Evolutionary conservation across 169 alveolate genomes (phyloP).

Genomic region (Neospora caninum): DNA sequence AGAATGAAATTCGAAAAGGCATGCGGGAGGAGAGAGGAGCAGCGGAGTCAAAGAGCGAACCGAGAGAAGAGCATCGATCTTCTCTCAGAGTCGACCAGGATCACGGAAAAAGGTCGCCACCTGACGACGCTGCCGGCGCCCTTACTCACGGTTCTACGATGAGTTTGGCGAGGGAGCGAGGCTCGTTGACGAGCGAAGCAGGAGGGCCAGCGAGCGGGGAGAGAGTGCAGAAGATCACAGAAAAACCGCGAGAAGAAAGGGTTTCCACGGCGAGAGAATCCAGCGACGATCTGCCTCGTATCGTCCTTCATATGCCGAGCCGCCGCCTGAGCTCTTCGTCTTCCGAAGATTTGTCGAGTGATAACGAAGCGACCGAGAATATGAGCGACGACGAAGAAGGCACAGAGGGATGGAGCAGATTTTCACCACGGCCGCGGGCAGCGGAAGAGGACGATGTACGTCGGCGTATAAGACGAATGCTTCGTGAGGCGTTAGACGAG

Average conservation of each 20-base stretch:
- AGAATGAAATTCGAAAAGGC: background rate
- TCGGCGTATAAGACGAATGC: background rate
- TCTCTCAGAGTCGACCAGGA: too few species aligned
- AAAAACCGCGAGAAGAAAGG: background rate
- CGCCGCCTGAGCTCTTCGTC: background rate
- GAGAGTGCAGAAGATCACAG: background rate
- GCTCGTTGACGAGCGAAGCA: too few species aligned
- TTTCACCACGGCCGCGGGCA: background rate
- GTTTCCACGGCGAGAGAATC: background rate
- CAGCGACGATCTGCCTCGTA: background rate
- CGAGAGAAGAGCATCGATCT: background rate
- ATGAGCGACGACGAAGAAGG: background rate
- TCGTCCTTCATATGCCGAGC: conserved; percentile 4
- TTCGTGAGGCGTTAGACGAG: background rate
- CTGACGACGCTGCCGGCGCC: too few species aligned
- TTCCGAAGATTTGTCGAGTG: background rate
- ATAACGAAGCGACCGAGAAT: background rate
- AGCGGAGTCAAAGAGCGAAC: background rate
- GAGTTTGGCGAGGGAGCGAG: too few species aligned
- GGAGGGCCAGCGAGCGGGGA: too few species aligned
- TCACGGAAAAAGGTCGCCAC: too few species aligned
- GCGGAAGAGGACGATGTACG: background rate
- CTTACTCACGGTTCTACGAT: too few species aligned
- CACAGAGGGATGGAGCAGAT: background rate
- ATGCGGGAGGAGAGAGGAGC: background rate